phyloP scores from a whole-genome alignment of 345 rosid genomes.

The Rhizophora apiculata region DNA sequence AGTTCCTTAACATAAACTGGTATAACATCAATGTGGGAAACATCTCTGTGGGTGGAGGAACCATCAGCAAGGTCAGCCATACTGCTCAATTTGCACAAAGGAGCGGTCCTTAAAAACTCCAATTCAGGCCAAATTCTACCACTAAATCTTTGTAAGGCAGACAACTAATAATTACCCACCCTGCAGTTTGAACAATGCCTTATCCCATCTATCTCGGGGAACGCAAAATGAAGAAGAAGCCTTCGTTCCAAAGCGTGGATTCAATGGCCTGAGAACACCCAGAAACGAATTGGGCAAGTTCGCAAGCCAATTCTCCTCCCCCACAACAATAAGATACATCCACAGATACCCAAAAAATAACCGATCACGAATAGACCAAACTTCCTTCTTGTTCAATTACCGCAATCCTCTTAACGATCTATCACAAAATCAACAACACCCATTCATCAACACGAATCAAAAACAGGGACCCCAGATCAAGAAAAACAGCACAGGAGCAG shows the following conservation, averaged over 20 bases:
- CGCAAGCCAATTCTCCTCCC: slow-evolving; percentile 59
- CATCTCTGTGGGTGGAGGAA: slow-evolving; percentile 36
- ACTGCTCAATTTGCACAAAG: slow-evolving; percentile 65
- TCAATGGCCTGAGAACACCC: slow-evolving; percentile 65
- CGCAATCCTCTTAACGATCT: slow-evolving; percentile 22
- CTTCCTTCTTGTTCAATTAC: slow-evolving; percentile 11
- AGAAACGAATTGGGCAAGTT: slow-evolving; percentile 39
- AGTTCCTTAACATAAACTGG: slow-evolving; percentile 87
- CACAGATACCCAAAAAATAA: slow-evolving; percentile 28
- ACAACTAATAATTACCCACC: slow-evolving; percentile 41
- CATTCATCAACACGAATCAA: background rate
- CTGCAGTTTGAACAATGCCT: slow-evolving; percentile 52
- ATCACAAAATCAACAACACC: slow-evolving; percentile 3
- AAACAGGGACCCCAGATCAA: background rate
- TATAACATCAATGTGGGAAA: slow-evolving; percentile 49
- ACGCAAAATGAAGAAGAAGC: slow-evolving; percentile 37
- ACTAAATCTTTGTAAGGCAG: slow-evolving; percentile 7
- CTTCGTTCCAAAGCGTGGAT: slow-evolving; percentile 29
- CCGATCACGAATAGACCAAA: slow-evolving; percentile 22
- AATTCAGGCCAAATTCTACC: slow-evolving; percentile 16
- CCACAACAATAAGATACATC: slow-evolving; percentile 59
- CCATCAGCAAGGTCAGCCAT: slow-evolving; percentile 63
- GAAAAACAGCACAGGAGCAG: background rate
- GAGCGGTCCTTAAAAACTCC: slow-evolving; percentile 40
- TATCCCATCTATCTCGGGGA: slow-evolving; percentile 92